Percentiles rank a stretch among this genome's conserved stretches.
phyloP scores from a whole-genome alignment of 257 asterid genomes.

The Solanum virginianum region DNA sequence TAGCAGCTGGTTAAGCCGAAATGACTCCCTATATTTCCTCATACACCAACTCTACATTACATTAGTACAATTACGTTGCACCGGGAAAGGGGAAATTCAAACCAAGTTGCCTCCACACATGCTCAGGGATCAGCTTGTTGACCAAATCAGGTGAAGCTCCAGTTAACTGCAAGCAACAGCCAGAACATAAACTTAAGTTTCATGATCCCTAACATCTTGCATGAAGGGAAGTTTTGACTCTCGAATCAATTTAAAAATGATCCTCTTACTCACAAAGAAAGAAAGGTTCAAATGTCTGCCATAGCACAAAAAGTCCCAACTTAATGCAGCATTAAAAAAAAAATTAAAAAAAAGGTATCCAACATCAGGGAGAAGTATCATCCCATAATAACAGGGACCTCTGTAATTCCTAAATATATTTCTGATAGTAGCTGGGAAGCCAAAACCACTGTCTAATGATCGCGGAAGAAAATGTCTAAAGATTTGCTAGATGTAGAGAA shows the following conservation, averaged over 20 bases:
- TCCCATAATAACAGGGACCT: neutral
- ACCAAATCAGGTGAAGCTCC: slow-evolving; percentile 81
- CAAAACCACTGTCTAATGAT: neutral
- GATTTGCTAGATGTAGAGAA: neutral
- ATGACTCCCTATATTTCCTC: neutral
- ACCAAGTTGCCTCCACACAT: slow-evolving; percentile 23
- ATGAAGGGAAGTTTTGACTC: neutral
- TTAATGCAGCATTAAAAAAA: neutral
- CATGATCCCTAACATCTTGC: neutral
- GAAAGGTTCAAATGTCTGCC: neutral
- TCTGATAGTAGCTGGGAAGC: neutral
- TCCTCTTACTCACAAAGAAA: neutral
- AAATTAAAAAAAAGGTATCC: neutral
- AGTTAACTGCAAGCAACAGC: slow-evolving; percentile 32
- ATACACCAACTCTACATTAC: neutral
- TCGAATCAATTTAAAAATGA: neutral
- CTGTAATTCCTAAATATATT: neutral
- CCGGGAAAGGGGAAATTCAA: slow-evolving; percentile 11
- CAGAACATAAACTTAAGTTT: neutral
- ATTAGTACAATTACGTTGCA: slow-evolving; percentile 1
- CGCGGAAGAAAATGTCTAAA: neutral
- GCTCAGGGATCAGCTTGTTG: slow-evolving; percentile 35
- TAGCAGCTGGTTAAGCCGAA: slow-evolving; percentile 13
- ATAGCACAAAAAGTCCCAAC: neutral
- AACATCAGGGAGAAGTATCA: neutral